Percentiles rank a stretch among this genome's conserved stretches.
These are phyloP conservation scores for Lizanozyma gosingica DNA, from an alignment of 1,139 yeast species.

Conservation along the genomic window DNA sequence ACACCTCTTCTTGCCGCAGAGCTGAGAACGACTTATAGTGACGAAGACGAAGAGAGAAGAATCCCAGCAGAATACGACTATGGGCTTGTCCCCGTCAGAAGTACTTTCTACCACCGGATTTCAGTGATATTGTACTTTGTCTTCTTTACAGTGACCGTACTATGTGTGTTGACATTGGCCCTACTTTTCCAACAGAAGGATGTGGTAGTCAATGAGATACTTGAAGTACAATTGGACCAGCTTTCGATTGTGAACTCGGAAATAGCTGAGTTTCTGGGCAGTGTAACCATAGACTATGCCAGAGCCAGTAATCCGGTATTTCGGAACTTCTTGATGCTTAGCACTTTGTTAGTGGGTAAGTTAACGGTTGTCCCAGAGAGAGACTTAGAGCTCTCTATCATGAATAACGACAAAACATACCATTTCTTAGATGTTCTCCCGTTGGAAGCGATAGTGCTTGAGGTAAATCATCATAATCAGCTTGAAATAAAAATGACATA, in stretches of 20 bases:
- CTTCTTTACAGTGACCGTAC: not conserved
- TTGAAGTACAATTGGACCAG: not conserved
- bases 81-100: not conserved
- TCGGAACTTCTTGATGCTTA: not conserved
- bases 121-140: not conserved
- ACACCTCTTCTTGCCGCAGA: too few species aligned
- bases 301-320: not conserved
- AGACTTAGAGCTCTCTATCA: not conserved
- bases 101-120: not conserved
- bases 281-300: not conserved
- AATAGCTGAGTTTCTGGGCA: not conserved
- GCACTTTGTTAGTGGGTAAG: not conserved
- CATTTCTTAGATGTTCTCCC: not conserved
- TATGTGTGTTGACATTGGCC: not conserved
- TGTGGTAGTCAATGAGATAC: not conserved
- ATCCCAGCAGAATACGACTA: not conserved
- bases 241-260: not conserved
- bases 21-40: too few species aligned
- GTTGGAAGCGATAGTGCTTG: not conserved
- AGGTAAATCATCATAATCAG: not conserved
- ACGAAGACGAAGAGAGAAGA: slow-evolving; percentile 6
- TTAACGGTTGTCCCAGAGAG: not conserved
- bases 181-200: not conserved
- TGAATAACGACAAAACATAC: not conserved
- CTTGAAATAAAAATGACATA: not conserved